Evolutionary conservation across 169 alveolate species (phyloP).

Genomic region (Eimeria necatrix): DNA sequence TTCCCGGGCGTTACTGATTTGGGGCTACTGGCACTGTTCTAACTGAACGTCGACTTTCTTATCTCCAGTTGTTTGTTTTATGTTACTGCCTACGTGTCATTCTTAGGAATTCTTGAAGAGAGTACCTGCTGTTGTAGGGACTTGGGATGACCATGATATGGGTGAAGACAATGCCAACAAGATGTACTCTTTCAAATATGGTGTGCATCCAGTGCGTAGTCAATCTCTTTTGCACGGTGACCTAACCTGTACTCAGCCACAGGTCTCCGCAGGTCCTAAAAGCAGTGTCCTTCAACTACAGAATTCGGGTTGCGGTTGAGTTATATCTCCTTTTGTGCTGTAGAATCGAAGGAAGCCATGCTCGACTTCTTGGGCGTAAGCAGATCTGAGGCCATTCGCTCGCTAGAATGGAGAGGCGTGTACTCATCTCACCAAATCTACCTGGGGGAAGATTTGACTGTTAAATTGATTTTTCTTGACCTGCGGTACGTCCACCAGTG

Average conservation of each 20-base stretch:
- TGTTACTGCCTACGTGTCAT: not conserved
- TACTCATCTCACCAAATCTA: constrained; percentile 50
- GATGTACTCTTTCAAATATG: constrained; percentile 60
- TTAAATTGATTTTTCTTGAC: constrained; percentile 59
- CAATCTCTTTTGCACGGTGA: not conserved
- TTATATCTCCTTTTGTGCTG: not conserved
- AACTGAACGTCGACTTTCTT: not conserved
- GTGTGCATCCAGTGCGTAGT: constrained; percentile 31
- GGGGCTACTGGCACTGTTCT: too few relatives aligned
- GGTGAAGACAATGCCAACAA: constrained; percentile 79
- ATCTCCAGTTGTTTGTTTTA: not conserved
- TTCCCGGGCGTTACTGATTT: too few relatives aligned
- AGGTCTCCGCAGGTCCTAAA: too few relatives aligned
- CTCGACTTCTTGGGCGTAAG: constrained; percentile 66
- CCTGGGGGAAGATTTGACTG: constrained; percentile 58
- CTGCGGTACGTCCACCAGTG: constrained; percentile 14
- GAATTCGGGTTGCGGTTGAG: not conserved
- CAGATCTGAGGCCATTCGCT: constrained; percentile 57
- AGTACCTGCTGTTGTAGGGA: constrained; percentile 67
- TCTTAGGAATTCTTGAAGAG: constrained; percentile 39
- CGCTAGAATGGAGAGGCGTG: constrained; percentile 71
- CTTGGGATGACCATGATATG: constrained; percentile 81
- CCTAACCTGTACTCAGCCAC: too few relatives aligned
- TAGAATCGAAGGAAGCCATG: constrained; percentile 69
- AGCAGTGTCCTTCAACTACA: not conserved